Evolutionary conservation across 2,329 filamentous ascomycete species (phyloP), one percentile per base, ranked within the genome.

Genomic region (Penicillium carneum): DNA sequence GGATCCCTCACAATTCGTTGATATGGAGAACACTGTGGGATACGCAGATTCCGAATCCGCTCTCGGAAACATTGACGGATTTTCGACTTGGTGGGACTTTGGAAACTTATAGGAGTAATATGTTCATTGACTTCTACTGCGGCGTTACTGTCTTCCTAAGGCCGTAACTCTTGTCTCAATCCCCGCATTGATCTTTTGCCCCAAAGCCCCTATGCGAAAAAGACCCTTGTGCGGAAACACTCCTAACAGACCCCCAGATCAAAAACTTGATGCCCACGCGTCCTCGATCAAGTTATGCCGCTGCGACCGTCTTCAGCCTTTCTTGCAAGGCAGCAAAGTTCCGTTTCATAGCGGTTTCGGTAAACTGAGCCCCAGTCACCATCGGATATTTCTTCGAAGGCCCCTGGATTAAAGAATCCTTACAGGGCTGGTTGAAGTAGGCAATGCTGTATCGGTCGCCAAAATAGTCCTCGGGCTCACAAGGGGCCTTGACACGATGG

Each of bases 361-460:
- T 88, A 66, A 89, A 89, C 71, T 89, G 80, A 55, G 82, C 82
- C 2, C 86, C 87, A 0, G 86, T 88, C 14, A 89, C 81, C 59
- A 81, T 71, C 2, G 85, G 83, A 73, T 89, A 89, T 74, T 88
- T 89, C 76, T 86, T 85, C 71, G 76, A 50, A 1, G 85, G 86
- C 0, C 87, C 87, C 69, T 88, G 86, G 41, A 89, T 87, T 63
- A 80, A 70, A 10, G 82, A 82, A 72, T 87, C 84, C 57, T 81
- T 83, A 71, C 83, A 84, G 0, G 87, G 86, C 76, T 89, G 87
- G 65, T 88, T 89, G 74, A 89, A 89, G 68, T 84, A 89, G 8
- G 87, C 87, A 71, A 90, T 86, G 71, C 85, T 87, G 71, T 87
- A 89, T 43, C 87, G 80, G 65, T 84, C 82, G 5, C 86, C 86